Evolutionary conservation across 768 basidiomycete species (phyloP), one percentile per base, ranked within the genome.

Genomic region (Collybiopsis confluens): DNA sequence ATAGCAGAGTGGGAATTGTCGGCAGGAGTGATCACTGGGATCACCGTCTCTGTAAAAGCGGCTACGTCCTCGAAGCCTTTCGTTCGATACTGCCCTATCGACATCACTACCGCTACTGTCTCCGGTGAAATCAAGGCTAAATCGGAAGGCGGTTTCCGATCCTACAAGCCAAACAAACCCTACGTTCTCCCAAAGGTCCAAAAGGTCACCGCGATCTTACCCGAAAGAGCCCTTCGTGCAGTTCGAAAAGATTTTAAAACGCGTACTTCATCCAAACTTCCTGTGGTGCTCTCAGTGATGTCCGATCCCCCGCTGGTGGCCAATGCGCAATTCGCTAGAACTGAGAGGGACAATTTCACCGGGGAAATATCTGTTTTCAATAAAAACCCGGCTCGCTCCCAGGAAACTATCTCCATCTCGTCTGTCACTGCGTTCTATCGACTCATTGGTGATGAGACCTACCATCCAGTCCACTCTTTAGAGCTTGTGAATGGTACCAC

Each of bases 1-100:
- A 65, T 71, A 65, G 72, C 70, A 0, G 73, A 74, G 58, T 74
- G 73, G 73, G 60, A 69, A 26, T 56, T 74, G 6, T 70, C 73
- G 0, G 37, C 65, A 18, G 69, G 71, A 6, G 63, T 67, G 47
- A 72, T 74, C 33, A 66, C 62, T 9, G 72, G 69, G 1, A 63
- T 75, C 4, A 65, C 69, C 23, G 54, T 75, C 30, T 68, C 67
- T 1, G 70, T 68, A 11, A 73, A 75, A 51, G 45, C 65, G 11
- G 63, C 67, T n/a, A 74, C 72, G 10, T 73, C 72, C 2, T 50
- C 62, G 0, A 57, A 59, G 8, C 71, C 73, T n/a, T 73, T 62
- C 54, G 59, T 71, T 40, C 62, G 64, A n/a, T 62, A 72, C n/a
- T 72, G 71, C 49, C 70, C 68, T 6, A 67, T 74, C 45, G 68